These are phyloP conservation scores for Alternaria dauci DNA, from an alignment of 2,329 filamentous ascomycete genomes.

Conservation along the genomic window DNA sequence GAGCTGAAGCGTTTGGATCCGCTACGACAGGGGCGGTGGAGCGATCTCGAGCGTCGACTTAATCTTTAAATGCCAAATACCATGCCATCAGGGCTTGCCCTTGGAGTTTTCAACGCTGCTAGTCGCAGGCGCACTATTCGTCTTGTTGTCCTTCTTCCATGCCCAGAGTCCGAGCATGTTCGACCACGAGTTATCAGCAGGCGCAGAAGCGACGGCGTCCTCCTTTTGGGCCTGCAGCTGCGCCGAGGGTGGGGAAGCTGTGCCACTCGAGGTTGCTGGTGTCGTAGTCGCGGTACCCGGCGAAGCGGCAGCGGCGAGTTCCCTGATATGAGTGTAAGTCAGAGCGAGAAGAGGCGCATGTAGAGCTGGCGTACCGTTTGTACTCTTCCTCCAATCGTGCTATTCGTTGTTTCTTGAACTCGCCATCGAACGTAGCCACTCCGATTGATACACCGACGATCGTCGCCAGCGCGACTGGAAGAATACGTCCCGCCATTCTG, in stretches of 20 bases:
- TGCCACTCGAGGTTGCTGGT: slow-evolving; percentile 22
- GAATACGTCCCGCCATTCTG: slow-evolving; percentile 44
- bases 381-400: slow-evolving; percentile 47
- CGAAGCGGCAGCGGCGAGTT: slow-evolving; percentile 34
- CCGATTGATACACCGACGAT: slow-evolving; percentile 45
- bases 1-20: slow-evolving; percentile 76
- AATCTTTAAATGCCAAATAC: slow-evolving; percentile 42
- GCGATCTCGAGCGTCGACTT: slow-evolving; percentile 67
- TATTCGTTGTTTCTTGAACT: slow-evolving; percentile 45
- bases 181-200: slow-evolving; percentile 33
- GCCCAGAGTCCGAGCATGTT: slow-evolving; percentile 46
- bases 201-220: slow-evolving; percentile 14
- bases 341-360: not conserved
- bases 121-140: slow-evolving; percentile 62
- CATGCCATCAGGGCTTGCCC: slow-evolving; percentile 63
- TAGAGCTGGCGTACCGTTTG: slow-evolving; percentile 31
- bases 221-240: slow-evolving; percentile 20
- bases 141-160: slow-evolving; percentile 40
- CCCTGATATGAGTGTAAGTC: slow-evolving; percentile 30
- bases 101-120: slow-evolving; percentile 65
- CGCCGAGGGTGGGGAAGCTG: slow-evolving; percentile 18
- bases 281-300: slow-evolving; percentile 26
- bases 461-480: slow-evolving; percentile 44
- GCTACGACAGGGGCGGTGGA: slow-evolving; percentile 77
- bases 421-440: slow-evolving; percentile 45